phyloP scores from a whole-genome alignment of 345 rosid genomes.

The Zanthoxylum bungeanum region DNA sequence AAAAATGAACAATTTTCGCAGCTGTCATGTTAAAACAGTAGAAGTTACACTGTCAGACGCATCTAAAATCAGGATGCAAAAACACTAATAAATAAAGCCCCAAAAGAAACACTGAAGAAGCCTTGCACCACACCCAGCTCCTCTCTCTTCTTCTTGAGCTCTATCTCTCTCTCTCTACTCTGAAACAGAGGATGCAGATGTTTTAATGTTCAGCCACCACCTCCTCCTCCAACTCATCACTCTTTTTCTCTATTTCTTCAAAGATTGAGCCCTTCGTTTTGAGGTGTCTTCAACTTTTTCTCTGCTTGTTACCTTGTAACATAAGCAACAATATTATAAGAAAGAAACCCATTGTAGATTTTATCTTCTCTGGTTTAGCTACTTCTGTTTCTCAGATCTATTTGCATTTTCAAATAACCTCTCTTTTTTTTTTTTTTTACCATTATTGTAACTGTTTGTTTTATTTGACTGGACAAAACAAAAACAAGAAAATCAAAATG shows the following conservation, averaged over 20 bases:
- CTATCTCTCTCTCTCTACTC: constrained; percentile 31
- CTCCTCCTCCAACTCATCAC: constrained; percentile 20
- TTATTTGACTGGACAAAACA: constrained; percentile 2
- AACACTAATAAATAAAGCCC: constrained; percentile 35
- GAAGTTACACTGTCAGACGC: not conserved
- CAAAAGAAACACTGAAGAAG: constrained; percentile 24
- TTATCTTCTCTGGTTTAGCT: constrained; percentile 3
- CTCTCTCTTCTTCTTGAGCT: not conserved
- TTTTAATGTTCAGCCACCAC: constrained; percentile 45
- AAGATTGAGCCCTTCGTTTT: constrained; percentile 20
- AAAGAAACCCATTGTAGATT: constrained; percentile 13
- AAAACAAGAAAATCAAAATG: constrained; percentile 38
- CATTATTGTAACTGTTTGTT: constrained; percentile 19
- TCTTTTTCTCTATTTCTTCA: constrained; percentile 16
- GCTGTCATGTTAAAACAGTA: not conserved
- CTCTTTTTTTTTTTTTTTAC: constrained; percentile 8
- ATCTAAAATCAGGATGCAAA: not conserved
- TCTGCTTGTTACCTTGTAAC: too few species aligned
- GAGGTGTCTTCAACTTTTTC: constrained; percentile 11
- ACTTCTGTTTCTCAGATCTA: constrained; percentile 50
- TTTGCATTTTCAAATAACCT: not conserved
- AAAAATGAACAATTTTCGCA: not conserved
- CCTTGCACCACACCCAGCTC: constrained; percentile 11
- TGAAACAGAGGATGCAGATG: constrained; percentile 44
- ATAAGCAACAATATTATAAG: constrained; percentile 19